phyloP scores from a whole-genome alignment of 2,329 filamentous ascomycete species.

The Plectosphaerella cucumerina region DNA sequence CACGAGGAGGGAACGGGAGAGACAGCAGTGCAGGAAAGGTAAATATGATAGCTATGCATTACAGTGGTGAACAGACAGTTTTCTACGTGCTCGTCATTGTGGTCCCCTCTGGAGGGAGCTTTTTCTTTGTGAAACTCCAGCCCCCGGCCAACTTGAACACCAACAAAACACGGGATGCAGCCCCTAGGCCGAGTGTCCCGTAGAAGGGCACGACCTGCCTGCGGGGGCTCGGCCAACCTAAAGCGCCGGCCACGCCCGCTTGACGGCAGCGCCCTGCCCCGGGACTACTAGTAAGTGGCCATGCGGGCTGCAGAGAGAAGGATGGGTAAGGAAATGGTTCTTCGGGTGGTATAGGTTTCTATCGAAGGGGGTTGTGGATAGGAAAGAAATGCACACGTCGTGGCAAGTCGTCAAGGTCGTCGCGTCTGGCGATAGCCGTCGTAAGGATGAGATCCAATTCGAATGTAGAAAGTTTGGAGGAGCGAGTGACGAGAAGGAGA shows the following conservation, averaged over 20 bases:
- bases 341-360: background rate
- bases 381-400: constrained; percentile 5
- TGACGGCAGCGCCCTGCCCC: constrained; percentile 4
- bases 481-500: constrained; percentile 6
- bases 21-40: no score
- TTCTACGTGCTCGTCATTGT: background rate
- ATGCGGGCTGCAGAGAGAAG: constrained; percentile 4
- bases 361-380: background rate
- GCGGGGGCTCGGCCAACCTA: background rate
- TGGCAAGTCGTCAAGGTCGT: constrained; percentile 14
- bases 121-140: background rate
- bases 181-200: background rate
- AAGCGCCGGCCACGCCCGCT: background rate
- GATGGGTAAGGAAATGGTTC: constrained; percentile 9
- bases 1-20: no score
- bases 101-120: background rate
- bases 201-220: background rate
- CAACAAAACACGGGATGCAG: background rate
- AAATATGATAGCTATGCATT: constrained; percentile 1
- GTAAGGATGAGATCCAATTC: constrained; percentile 8
- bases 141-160: background rate
- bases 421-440: constrained; percentile 13
- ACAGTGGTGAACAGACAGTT: background rate
- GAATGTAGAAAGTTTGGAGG: background rate
- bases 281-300: constrained; percentile 10